phyloP scores from a whole-genome alignment of 2,329 filamentous ascomycete species.

The Ophiocordyceps unilateralis region DNA sequence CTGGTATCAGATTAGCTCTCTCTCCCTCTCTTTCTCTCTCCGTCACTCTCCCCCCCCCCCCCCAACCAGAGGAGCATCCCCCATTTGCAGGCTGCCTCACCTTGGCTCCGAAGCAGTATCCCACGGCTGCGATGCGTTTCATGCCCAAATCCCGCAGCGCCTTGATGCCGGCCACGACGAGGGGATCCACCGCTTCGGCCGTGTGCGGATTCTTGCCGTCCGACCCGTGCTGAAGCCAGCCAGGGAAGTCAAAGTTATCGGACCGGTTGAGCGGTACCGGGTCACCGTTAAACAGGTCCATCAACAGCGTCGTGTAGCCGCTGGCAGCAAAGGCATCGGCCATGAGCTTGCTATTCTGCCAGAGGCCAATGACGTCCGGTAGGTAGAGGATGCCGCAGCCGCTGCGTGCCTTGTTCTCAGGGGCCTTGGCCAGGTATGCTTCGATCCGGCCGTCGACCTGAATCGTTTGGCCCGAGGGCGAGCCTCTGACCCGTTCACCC shows the following conservation, averaged over 20 bases:
- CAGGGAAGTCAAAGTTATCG: constrained; percentile 12
- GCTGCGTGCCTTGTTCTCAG: constrained; percentile 10
- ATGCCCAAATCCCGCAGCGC: constrained; percentile 36
- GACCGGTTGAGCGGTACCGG: constrained; percentile 9
- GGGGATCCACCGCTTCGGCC: constrained; percentile 14
- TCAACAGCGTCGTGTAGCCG: constrained; percentile 20
- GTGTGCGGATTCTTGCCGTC: constrained; percentile 29
- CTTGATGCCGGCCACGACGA: constrained; percentile 25
- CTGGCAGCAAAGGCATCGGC: constrained; percentile 21
- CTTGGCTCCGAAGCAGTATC: constrained; percentile 52
- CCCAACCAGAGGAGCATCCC: no score
- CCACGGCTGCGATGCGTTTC: constrained; percentile 35
- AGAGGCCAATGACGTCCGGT: constrained; percentile 21
- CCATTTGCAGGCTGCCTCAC: constrained; percentile 14
- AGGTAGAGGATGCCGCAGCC: constrained; percentile 17
- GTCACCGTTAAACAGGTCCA: constrained; percentile 22
- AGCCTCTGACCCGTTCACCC: constrained; percentile 24
- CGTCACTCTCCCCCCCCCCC: no score
- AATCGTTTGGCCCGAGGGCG: constrained; percentile 26
- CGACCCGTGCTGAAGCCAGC: constrained; percentile 21
- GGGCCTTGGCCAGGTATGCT: constrained; percentile 32
- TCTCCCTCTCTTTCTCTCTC: no score
- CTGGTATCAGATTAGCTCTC: constrained; percentile 15
- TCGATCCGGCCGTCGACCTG: constrained; percentile 24
- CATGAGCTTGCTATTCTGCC: constrained; percentile 21